These are phyloP conservation scores for Termitomyces sp. DNA, from an alignment of 768 basidiomycete genomes.

Conservation along the genomic window DNA sequence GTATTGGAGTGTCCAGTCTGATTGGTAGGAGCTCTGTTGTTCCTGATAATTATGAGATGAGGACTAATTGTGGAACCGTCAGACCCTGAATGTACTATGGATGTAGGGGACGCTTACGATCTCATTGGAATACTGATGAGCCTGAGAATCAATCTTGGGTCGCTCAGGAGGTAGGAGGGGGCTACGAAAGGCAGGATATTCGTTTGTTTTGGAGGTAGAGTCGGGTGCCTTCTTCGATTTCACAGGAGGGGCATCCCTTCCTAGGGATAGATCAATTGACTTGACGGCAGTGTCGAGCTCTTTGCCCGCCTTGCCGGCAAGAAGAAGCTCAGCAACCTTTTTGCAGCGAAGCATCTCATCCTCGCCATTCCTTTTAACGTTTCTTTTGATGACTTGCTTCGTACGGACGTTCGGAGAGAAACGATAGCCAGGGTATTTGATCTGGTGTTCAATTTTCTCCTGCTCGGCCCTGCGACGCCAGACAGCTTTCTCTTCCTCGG, in stretches of 20 bases:
- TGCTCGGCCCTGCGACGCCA: slow-evolving; percentile 46
- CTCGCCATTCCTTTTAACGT: slow-evolving; percentile 44
- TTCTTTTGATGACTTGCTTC: slow-evolving; percentile 42
- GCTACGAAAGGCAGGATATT: slow-evolving; percentile 22
- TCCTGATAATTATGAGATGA: not conserved
- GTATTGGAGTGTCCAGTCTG: slow-evolving; percentile 3
- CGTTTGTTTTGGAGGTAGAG: not conserved
- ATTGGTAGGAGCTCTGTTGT: not conserved
- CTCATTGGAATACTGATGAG: slow-evolving; percentile 2
- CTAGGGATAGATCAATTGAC: slow-evolving; percentile 19
- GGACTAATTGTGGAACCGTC: not conserved
- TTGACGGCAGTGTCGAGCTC: slow-evolving; percentile 42
- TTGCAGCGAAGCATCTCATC: slow-evolving; percentile 45
- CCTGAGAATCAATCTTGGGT: not conserved
- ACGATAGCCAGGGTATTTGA: slow-evolving; percentile 48
- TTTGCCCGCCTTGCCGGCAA: slow-evolving; percentile 43
- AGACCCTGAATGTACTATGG: not conserved
- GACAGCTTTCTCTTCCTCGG: slow-evolving; percentile 42
- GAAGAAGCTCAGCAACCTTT: slow-evolving; percentile 43
- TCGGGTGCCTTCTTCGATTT: slow-evolving; percentile 1
- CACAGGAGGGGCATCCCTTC: slow-evolving; percentile 4
- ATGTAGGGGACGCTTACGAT: not conserved
- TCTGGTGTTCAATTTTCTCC: slow-evolving; percentile 44
- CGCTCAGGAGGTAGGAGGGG: slow-evolving; percentile 22
- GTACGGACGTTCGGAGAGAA: slow-evolving; percentile 42